These are phyloP conservation scores for Chlorella sp. DNA, from an alignment of 139 green algal species.

Conservation along the genomic window DNA sequence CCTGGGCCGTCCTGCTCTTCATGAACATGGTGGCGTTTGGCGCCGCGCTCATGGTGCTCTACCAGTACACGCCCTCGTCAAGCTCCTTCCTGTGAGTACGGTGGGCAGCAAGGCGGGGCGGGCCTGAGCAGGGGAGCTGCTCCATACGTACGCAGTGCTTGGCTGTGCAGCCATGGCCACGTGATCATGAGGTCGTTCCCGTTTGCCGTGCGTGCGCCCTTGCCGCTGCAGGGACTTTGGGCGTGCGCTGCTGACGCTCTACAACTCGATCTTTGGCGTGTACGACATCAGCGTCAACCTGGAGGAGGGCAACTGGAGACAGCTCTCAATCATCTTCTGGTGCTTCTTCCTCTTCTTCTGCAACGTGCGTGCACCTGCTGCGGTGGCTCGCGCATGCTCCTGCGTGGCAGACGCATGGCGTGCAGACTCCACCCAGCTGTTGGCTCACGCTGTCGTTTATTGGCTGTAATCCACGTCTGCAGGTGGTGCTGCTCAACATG, in stretches of 20 bases:
- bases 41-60: conserved; percentile 28
- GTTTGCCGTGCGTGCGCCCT: neutral
- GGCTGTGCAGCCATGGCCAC: neutral
- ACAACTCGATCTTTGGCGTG: conserved; percentile 20
- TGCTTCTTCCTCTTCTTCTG: conserved; percentile 13
- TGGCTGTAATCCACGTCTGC: neutral
- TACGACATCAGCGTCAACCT: conserved; percentile 15
- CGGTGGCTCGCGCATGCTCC: no score
- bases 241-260: conserved; percentile 23
- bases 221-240: conserved; percentile 21
- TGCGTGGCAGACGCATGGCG: no score
- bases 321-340: conserved; percentile 24
- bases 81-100: conserved; percentile 4
- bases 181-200: neutral
- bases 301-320: conserved; percentile 1
- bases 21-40: conserved; percentile 27
- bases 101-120: no score
- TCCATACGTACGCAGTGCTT: neutral
- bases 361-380: conserved; percentile 15
- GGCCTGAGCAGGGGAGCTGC: neutral
- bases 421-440: neutral
- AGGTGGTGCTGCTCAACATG: conserved; percentile 48
- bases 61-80: conserved; percentile 11
- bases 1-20: conserved; percentile 24
- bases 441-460: neutral